Conservation (phyloP, 2,329 filamentous ascomycete species). For the Albifimbria verrucaria region DNA sequence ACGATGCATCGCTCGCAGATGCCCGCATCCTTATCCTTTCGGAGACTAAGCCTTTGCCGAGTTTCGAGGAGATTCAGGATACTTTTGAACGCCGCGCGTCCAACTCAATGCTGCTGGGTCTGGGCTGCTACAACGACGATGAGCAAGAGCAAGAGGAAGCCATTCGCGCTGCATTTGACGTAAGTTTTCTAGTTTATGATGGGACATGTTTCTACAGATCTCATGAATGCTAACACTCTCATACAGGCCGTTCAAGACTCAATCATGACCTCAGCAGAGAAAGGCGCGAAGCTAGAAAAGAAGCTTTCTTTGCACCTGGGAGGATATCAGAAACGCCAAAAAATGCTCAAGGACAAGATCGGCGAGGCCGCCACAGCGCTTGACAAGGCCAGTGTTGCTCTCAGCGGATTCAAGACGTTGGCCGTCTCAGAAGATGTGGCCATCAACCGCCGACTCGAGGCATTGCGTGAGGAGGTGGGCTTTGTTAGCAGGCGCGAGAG, state of each 20-base stretch:
- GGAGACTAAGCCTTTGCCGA: slow-evolving; percentile 56
- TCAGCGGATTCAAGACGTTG: slow-evolving; percentile 72
- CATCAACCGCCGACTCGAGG: slow-evolving; percentile 67
- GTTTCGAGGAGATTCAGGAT: slow-evolving; percentile 47
- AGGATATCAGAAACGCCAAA: slow-evolving; percentile 84
- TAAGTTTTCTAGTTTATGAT: no score
- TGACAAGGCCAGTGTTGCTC: slow-evolving; percentile 66
- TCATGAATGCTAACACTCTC: slow-evolving; percentile 13
- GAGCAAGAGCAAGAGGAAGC: slow-evolving; percentile 62
- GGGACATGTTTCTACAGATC: neutral
- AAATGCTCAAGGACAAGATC: slow-evolving; percentile 77
- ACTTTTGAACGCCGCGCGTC: slow-evolving; percentile 51
- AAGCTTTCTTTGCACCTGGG: slow-evolving; percentile 84
- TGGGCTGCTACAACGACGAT: slow-evolving; percentile 75
- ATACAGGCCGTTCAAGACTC: slow-evolving; percentile 65
- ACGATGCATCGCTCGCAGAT: slow-evolving; percentile 68
- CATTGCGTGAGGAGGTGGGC: slow-evolving; percentile 76
- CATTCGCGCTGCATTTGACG: slow-evolving; percentile 71
- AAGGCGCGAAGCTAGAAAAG: slow-evolving; percentile 87
- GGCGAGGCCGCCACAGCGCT: slow-evolving; percentile 70
- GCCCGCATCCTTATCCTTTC: slow-evolving; percentile 75
- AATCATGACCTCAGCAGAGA: slow-evolving; percentile 71
- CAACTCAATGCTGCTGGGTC: slow-evolving; percentile 66
- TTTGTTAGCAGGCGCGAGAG: slow-evolving; percentile 79
- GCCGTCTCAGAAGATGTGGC: slow-evolving; percentile 78